Conservation (phyloP, 2,329 filamentous ascomycete species). For the Aspergillus sojae region DNA sequence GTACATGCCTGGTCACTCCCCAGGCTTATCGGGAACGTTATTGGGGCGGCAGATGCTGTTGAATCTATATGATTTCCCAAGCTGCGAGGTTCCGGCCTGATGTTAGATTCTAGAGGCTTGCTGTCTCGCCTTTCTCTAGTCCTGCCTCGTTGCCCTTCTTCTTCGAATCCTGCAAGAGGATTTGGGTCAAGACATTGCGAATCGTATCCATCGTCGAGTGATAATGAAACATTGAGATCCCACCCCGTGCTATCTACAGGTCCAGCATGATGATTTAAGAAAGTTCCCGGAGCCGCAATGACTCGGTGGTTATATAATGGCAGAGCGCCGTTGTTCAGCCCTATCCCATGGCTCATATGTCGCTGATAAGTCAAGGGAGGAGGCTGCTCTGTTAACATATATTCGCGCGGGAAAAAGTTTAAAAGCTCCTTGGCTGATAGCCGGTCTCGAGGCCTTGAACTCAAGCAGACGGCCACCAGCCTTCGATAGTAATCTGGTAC, state of each 20-base stretch:
- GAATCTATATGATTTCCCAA: slow-evolving; percentile 4
- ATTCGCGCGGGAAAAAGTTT: slow-evolving; percentile 61
- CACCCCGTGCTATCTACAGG: slow-evolving; percentile 9
- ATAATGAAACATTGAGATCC: slow-evolving; percentile 8
- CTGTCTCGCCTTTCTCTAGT: slow-evolving; percentile 3
- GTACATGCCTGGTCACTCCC: background rate
- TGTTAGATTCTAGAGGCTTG: background rate
- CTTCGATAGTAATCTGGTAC: slow-evolving; percentile 79
- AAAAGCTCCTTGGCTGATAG: slow-evolving; percentile 74
- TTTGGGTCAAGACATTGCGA: background rate
- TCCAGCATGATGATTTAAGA: slow-evolving; percentile 17
- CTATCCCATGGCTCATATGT: slow-evolving; percentile 21
- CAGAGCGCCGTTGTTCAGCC: slow-evolving; percentile 21
- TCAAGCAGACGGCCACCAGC: slow-evolving; percentile 76
- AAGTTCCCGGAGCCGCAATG: slow-evolving; percentile 13
- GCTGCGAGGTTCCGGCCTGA: background rate
- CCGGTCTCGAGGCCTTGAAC: slow-evolving; percentile 70
- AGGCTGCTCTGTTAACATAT: slow-evolving; percentile 18
- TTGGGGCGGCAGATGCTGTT: background rate
- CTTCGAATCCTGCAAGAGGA: background rate
- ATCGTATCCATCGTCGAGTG: slow-evolving; percentile 3
- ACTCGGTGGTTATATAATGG: slow-evolving; percentile 23
- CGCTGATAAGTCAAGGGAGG: slow-evolving; percentile 18
- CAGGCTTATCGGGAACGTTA: background rate
- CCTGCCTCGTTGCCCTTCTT: background rate